Evolutionary conservation across 78 protist species (phyloP), one percentile per base, ranked within the genome.

Genomic region (Cavenderia fasciculata): DNA sequence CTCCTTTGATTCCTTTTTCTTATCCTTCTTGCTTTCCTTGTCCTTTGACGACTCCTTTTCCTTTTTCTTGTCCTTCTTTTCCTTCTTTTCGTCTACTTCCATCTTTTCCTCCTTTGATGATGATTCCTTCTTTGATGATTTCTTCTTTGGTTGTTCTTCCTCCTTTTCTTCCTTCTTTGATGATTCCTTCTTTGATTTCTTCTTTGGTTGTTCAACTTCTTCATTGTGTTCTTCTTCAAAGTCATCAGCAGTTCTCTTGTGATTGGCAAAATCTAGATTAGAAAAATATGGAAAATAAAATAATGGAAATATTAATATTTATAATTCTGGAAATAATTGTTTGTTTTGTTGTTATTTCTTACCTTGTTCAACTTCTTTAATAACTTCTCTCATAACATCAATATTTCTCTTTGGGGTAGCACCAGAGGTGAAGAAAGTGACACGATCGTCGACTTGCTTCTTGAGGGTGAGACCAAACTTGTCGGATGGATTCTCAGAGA

Each of bases 401-500:
- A 94, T 23, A 74, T 96, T 96, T 86, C 93, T 97, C 59, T 65
- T 41, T 52, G 97, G 97, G 18, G 97, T 47, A 27, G 44, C 87
- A 71, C 99, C 99, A 27, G 76, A 71, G 41, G 85, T 82, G 93
- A 79, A 97, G 74, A 96, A 97, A 40, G 66, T 69, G n/a, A 98
- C 76, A 34, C 99, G 59, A 68, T 95, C 98, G 23, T 98, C 99
- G 19, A 98, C 98, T 75, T 97, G 97, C 36, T 94, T 94, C 61
- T 76, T 61, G 33, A 98, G 70, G 40, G 57, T 87, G 69, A 93
- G 92, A 34, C 99, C 99, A 74, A 93, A 98, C 72, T 85, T 82
- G 34, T 57, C 23, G 34, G 98, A 73, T 12, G 93, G 92, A 40
- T 31, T 59, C 11, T 97, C 98, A 57, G 47, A n/a, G 86, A 86